phyloP scores from a whole-genome alignment of 2,329 filamentous ascomycete genomes.

The Huntiella decipiens region DNA sequence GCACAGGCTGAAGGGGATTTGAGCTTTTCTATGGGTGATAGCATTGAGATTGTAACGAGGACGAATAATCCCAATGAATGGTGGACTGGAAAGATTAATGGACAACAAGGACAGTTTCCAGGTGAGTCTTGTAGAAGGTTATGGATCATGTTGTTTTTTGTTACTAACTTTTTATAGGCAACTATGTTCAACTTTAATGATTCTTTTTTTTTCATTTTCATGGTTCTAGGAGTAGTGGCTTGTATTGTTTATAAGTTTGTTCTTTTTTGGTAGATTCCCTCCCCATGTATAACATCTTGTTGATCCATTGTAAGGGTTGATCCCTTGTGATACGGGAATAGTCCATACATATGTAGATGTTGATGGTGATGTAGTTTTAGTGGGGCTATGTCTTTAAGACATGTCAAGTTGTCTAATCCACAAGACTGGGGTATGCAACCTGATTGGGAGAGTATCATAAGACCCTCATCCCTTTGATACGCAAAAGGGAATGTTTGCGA shows the following conservation, averaged over 20 bases:
- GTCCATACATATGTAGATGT: too few relatives aligned
- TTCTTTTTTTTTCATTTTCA: background rate
- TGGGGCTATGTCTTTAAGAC: too few relatives aligned
- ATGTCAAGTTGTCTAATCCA: too few relatives aligned
- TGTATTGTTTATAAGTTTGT: background rate
- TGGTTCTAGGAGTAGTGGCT: background rate
- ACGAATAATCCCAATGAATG: constrained; percentile 92
- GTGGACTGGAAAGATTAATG: constrained; percentile 74
- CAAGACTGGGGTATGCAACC: too few relatives aligned
- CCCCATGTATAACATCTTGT: background rate
- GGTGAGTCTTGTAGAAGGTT: constrained; percentile 38
- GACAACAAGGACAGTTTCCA: constrained; percentile 80
- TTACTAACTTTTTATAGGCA: constrained; percentile 6
- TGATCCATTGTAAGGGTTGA: too few relatives aligned
- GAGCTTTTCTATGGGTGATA: constrained; percentile 71
- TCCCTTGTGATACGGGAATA: too few relatives aligned
- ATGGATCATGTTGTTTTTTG: background rate
- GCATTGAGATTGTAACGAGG: constrained; percentile 69
- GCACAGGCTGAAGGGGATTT: constrained; percentile 89
- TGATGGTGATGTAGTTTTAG: too few relatives aligned
- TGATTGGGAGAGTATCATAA: too few relatives aligned
- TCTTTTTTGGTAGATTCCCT: background rate
- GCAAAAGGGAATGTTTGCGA: too few relatives aligned
- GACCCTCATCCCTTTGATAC: too few relatives aligned
- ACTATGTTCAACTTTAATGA: constrained; percentile 6